Evolutionary conservation across 306 rosid species (phyloP).

Genomic region (Ceratonia siliqua): DNA sequence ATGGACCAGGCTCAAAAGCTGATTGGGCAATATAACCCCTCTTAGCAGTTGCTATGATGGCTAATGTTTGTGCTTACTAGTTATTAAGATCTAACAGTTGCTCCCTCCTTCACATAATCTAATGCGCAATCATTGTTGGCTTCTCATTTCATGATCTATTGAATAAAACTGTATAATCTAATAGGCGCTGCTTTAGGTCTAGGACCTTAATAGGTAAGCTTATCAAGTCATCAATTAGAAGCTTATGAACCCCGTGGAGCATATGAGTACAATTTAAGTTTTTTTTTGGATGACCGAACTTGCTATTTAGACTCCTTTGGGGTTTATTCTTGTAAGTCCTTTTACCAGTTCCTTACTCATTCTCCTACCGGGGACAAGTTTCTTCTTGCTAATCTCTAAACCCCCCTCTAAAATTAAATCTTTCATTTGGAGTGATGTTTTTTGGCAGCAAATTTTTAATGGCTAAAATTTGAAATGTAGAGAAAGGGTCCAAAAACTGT

Average conservation of each 20-base stretch:
- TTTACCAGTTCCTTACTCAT: no score
- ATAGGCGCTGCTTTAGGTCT: not conserved
- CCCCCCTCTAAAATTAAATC: no score
- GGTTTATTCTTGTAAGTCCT: no score
- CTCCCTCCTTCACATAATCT: not conserved
- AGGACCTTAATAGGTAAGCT: not conserved
- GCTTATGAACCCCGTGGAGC: slow-evolving; percentile 1
- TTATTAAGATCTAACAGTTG: slow-evolving; percentile 9
- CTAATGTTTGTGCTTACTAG: not conserved
- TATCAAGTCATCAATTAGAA: no score
- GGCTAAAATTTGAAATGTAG: no score
- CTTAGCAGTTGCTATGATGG: slow-evolving; percentile 9
- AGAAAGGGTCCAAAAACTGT: no score
- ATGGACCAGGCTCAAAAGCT: not conserved
- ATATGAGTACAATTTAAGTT: not conserved
- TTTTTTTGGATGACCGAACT: no score
- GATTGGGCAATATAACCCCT: slow-evolving; percentile 18
- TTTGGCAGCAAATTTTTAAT: no score
- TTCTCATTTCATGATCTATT: not conserved
- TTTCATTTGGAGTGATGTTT: no score
- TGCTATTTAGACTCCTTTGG: no score
- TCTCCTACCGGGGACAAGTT: no score
- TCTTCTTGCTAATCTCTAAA: no score
- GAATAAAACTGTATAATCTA: slow-evolving; percentile 12
- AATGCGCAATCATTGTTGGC: slow-evolving; percentile 8